Percentiles rank a stretch among this genome's conserved stretches.
These are phyloP conservation scores for Fraxinus nigra DNA, from an alignment of 305 asterid species.

Conservation along the genomic window DNA sequence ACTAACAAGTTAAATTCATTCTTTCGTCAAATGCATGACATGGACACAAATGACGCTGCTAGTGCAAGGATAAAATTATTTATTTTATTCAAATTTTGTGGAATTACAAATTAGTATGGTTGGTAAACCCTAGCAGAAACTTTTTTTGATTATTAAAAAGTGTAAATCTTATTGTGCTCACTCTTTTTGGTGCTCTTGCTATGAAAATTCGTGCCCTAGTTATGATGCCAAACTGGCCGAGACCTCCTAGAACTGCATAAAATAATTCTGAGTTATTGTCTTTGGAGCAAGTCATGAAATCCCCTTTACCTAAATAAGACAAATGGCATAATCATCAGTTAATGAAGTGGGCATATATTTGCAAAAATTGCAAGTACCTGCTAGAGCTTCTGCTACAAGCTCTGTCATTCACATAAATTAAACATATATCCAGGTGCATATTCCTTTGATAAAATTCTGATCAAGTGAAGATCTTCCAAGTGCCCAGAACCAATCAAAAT, in stretches of 20 bases:
- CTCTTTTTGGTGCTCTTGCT: conserved; percentile 61
- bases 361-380: neutral
- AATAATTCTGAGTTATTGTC: conserved; percentile 60
- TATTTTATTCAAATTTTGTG: neutral
- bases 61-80: neutral
- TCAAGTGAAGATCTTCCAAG: neutral
- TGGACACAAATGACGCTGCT: neutral
- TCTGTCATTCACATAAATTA: neutral
- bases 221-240: conserved; percentile 80
- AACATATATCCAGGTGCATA: neutral
- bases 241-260: conserved; percentile 69
- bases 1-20: neutral
- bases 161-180: conserved; percentile 19
- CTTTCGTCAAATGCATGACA: neutral
- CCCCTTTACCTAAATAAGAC: conserved; percentile 56
- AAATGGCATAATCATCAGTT: neutral
- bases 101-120: neutral
- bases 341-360: neutral
- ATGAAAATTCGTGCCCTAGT: conserved; percentile 67
- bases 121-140: neutral
- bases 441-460: too few species aligned
- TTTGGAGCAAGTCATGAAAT: conserved; percentile 59
- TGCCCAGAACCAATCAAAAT: neutral
- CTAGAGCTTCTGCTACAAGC: neutral
- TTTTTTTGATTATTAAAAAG: neutral